Percentiles rank a stretch among this genome's conserved stretches.
phyloP scores from a whole-genome alignment of 352 stramenopile genomes.

The Globisporangium heterothallicum region DNA sequence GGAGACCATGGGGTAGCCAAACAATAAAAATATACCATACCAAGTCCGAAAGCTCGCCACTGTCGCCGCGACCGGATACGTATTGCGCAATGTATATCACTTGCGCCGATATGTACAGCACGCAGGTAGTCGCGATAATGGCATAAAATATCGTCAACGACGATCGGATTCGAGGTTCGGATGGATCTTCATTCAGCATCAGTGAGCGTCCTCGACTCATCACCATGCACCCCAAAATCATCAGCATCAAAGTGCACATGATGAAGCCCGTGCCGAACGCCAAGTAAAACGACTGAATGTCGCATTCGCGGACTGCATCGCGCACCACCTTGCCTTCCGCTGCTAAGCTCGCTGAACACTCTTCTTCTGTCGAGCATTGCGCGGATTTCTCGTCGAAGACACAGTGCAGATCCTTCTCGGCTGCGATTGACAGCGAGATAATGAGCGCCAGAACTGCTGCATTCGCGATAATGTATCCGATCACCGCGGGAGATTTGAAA shows the following conservation, averaged over 20 bases:
- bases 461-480: slow-evolving; percentile 67
- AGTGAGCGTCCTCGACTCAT: slow-evolving; percentile 79
- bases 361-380: slow-evolving; percentile 42
- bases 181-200: slow-evolving; percentile 84
- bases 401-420: slow-evolving; percentile 57
- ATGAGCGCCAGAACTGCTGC: slow-evolving; percentile 61
- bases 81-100: slow-evolving; percentile 88
- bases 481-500: slow-evolving; percentile 70
- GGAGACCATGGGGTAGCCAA: slow-evolving; percentile 72
- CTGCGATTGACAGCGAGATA: slow-evolving; percentile 43
- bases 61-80: slow-evolving; percentile 45
- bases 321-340: slow-evolving; percentile 66
- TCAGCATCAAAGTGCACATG: slow-evolving; percentile 80
- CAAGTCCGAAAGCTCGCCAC: slow-evolving; percentile 66
- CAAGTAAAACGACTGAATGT: slow-evolving; percentile 81
- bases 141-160: slow-evolving; percentile 86
- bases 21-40: slow-evolving; percentile 88
- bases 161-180: slow-evolving; percentile 74
- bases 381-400: slow-evolving; percentile 65
- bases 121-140: slow-evolving; percentile 83
- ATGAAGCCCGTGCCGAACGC: slow-evolving; percentile 74
- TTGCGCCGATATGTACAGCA: slow-evolving; percentile 82
- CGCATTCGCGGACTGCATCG: slow-evolving; percentile 58
- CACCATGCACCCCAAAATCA: slow-evolving; percentile 83
- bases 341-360: slow-evolving; percentile 51